phyloP scores from a whole-genome alignment of 306 rosid species.

The Lathyrus aphaca region DNA sequence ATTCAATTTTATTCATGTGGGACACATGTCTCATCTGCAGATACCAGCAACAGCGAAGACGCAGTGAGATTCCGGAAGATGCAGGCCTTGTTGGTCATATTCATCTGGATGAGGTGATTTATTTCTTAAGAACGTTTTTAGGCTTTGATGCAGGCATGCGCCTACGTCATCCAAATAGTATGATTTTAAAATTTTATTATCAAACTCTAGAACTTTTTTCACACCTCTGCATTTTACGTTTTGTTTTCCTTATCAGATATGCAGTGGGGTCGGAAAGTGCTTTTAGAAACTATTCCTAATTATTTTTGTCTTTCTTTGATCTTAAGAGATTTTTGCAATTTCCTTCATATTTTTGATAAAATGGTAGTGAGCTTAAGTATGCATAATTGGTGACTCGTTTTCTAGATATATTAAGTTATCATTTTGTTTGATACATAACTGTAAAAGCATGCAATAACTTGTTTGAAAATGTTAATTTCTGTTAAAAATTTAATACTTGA shows the following conservation, averaged over 20 bases:
- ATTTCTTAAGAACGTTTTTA: background rate
- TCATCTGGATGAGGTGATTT: conserved; percentile 72
- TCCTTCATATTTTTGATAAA: background rate
- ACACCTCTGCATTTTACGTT: conserved; percentile 18
- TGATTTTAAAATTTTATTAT: background rate
- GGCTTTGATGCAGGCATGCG: background rate
- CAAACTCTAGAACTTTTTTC: conserved; percentile 15
- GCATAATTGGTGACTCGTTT: background rate
- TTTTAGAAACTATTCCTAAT: conserved; percentile 1
- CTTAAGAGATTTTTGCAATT: background rate
- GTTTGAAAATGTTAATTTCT: conserved; percentile 4
- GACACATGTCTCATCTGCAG: conserved; percentile 50
- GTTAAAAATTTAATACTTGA: background rate
- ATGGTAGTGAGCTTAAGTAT: background rate
- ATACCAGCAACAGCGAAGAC: conserved; percentile 52
- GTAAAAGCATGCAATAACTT: background rate
- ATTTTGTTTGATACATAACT: conserved; percentile 6
- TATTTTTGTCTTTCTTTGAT: background rate
- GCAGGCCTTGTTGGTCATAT: conserved; percentile 93
- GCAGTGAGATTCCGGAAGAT: conserved; percentile 45
- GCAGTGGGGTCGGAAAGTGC: conserved; percentile 3
- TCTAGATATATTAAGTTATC: background rate
- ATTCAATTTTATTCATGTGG: conserved; percentile 7
- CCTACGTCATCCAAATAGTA: background rate
- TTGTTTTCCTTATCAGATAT: conserved; percentile 9